Percentiles rank a stretch among this genome's conserved stretches.
Conservation (phyloP, 1,139 yeast species). For the Yamadazyma pseudoaaseri region DNA sequence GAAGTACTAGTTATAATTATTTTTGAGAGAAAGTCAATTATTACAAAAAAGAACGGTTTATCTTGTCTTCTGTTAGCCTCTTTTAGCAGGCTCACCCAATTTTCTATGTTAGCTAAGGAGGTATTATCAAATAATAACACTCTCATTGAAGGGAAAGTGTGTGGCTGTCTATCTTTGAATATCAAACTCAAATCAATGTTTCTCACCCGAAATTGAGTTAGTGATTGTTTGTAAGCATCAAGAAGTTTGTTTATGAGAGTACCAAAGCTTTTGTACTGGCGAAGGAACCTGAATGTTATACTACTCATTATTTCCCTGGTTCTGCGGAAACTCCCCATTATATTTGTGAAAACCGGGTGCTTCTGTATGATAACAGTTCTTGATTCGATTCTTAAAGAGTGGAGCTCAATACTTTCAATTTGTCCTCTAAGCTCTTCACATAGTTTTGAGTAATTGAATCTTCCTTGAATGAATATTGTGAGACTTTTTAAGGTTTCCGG, state of each 20-base stretch:
- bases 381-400: too few species aligned
- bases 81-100: conserved; percentile 13
- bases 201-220: background rate
- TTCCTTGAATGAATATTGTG: background rate
- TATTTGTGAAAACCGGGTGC: too few species aligned
- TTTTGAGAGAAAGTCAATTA: conserved; percentile 15
- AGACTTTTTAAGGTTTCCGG: background rate
- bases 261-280: background rate
- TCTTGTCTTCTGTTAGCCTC: conserved; percentile 10
- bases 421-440: too few species aligned
- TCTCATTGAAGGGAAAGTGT: conserved; percentile 15
- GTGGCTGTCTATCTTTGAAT: background rate
- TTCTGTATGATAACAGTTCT: too few species aligned
- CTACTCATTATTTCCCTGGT: too few species aligned
- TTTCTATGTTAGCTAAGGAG: conserved; percentile 11
- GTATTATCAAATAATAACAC: conserved; percentile 20
- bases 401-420: too few species aligned
- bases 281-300: too few species aligned
- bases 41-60: conserved; percentile 14
- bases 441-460: too few species aligned
- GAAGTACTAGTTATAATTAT: conserved; percentile 4
- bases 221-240: background rate
- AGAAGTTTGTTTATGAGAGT: background rate
- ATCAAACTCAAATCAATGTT: conserved; percentile 1
- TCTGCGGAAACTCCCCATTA: too few species aligned